Evolutionary conservation across 2,329 filamentous ascomycete species (phyloP), one percentile per base, ranked within the genome.

Genomic region (Colletotrichum cordylinicola): DNA sequence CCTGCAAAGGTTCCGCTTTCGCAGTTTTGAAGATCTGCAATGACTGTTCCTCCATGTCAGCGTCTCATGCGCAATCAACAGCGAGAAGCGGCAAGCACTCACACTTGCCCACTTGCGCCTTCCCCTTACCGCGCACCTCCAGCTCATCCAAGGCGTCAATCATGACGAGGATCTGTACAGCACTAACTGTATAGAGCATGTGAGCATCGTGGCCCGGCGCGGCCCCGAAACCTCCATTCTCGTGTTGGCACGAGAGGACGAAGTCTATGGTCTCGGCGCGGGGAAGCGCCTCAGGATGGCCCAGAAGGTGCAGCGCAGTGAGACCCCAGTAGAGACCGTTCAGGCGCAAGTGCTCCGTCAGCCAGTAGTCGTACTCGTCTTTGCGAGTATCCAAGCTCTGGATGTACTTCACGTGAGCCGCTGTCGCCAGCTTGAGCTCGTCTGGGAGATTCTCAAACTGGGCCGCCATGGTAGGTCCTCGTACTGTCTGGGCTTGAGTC

Each of bases 311-410:
- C 55, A 98, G 90, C 8, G 96, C 94, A 8, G 93, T 97, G 73
- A 99, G 87, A 16, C 97, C 97, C 97, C 97, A 99, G 86, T 99
- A 99, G 64, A 99, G 91, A 60, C 97, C 97, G 83, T 97, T 98
- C 74, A 99, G 91, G 77, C 97, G 95, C 79, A 99, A 90, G 84
- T 99, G 97, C 86, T 99, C 96, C 16, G 97, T 99, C 83, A 98
- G 90, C 94, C 96, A 98, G 88, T 98, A 99, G 85, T 98, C 96
- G 80, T 98, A 93, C 86, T 98, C 95, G 88, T 98, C 96, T 87
- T 94, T 96, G 83, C 94, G 93, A 79, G 94, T 96, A 85, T 99
- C 96, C 80, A 99, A 90, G 82, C 94, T 95, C 86, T 98, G 95
- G 80, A 99, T 95, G 84, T 98, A 99, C 83, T 93, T 92, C 81